Base-by-base conservation (phyloP, 345 rosid genomes). In the Euphorbia lathyris region DNA sequence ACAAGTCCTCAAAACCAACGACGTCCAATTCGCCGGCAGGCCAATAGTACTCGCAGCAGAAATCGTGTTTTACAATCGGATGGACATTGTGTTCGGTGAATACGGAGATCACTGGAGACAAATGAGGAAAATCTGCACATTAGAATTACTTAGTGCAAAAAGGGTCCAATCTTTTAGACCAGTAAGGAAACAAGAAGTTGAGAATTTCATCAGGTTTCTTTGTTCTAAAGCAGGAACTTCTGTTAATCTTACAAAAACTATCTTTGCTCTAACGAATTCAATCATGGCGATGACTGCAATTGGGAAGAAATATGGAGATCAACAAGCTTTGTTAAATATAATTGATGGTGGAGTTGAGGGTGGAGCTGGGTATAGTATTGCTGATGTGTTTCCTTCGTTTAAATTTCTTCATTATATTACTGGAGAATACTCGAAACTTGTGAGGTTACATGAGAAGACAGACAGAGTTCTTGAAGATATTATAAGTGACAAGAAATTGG, bases 251-350 rank as follows among this genome's bases (percentile, higher is more conserved):
- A 70, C 70, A 2, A 29, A 71, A 71, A 57, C 20, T 38, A 17
- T 80, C 25, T 58, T 6, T 23, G 17, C 63, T 3, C 29, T 67
- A 1, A 57, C 58, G 4, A 61, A 53, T 9, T 43, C 56, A 3
- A 51, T 68, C 29, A 73, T 73, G 22, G 58, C 75, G 4, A 58
- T 65, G 40, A 51, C 73, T 0, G 80, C 82, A 5, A 72, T 82
- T 5, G 80, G 78, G 0, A 59, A 36, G 38, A 79, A 40, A 65
- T 55, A 34, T 20, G 50, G 47, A 9, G 78, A 56, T 5, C 66
- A 71, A 0, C 81, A 71, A 11, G n/a, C 34, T 16, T 72, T 77
- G 26, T 14, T 63, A 7, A 13, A 12, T 9, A 13, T 66, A 20
- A 10, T 53, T 16, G 36, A n/a, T 8, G 27, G 16, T 9, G 2